Percentiles rank a stretch among this genome's conserved stretches.
These are phyloP conservation scores for Aspergillus cristatus DNA, from an alignment of 495 filamentous ascomycete genomes.

Conservation along the genomic window DNA sequence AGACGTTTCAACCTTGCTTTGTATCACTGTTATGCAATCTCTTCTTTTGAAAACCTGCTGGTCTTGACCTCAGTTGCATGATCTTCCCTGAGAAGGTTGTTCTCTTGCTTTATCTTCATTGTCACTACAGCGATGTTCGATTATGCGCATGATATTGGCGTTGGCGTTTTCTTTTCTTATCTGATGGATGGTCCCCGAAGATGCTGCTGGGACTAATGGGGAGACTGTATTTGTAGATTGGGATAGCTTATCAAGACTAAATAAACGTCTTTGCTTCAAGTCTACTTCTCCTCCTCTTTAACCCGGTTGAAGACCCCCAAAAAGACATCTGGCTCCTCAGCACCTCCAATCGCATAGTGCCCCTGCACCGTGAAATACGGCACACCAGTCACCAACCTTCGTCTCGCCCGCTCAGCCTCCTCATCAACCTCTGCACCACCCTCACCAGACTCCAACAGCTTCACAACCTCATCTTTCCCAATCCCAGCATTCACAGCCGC, in stretches of 20 bases:
- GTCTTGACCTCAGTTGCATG: too few relatives aligned
- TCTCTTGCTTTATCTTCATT: conserved; percentile 1
- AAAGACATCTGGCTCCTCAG: conserved; percentile 51
- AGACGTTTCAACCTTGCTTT: too few relatives aligned
- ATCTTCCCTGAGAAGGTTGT: too few relatives aligned
- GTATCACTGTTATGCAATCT: background rate
- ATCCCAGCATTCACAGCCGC: conserved; percentile 34
- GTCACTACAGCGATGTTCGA: too few relatives aligned
- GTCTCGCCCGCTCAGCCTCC: conserved; percentile 53
- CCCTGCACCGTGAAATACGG: conserved; percentile 65
- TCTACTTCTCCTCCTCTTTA: conserved; percentile 26
- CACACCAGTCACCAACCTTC: conserved; percentile 55
- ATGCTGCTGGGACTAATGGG: too few relatives aligned
- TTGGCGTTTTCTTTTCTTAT: background rate
- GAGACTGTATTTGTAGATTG: too few relatives aligned
- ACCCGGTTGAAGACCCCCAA: conserved; percentile 45
- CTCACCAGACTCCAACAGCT: conserved; percentile 51
- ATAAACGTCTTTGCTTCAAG: background rate
- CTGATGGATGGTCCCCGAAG: background rate
- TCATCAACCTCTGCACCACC: conserved; percentile 63
- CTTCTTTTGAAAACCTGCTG: background rate
- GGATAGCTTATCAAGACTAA: too few relatives aligned
- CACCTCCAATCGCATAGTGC: conserved; percentile 53
- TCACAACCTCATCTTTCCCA: conserved; percentile 37
- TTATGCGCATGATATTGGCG: background rate